phyloP scores from a whole-genome alignment of 1,284 basidiomycete species.

The Gymnopus androsaceus region DNA sequence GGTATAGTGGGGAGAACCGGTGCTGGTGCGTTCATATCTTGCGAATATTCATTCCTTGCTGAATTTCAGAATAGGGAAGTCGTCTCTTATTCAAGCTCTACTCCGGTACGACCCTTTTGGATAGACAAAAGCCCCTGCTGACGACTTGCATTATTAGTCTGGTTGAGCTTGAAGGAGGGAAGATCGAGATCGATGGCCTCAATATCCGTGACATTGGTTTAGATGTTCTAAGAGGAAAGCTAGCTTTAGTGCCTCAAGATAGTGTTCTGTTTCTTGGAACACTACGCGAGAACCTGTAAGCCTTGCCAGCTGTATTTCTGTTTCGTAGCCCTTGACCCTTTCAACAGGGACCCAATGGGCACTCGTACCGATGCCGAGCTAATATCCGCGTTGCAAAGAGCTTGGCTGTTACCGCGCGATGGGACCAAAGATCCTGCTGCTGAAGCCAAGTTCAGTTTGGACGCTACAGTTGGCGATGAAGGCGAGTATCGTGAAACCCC shows the following conservation, averaged over 20 bases:
- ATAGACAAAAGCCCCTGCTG: background rate
- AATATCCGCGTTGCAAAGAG: constrained; percentile 52
- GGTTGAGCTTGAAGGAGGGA: constrained; percentile 63
- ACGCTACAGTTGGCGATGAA: constrained; percentile 65
- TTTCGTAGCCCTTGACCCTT: background rate
- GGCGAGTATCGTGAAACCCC: constrained; percentile 35
- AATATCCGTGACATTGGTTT: constrained; percentile 62
- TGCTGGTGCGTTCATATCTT: constrained; percentile 43
- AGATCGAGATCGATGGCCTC: constrained; percentile 70
- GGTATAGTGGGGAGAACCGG: constrained; percentile 78
- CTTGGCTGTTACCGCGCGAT: constrained; percentile 59
- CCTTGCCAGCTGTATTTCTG: constrained; percentile 10
- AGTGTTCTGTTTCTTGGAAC: constrained; percentile 66
- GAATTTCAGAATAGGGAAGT: constrained; percentile 54
- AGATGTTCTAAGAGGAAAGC: constrained; percentile 53
- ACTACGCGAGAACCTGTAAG: constrained; percentile 67
- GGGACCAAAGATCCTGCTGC: constrained; percentile 48
- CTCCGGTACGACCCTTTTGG: constrained; percentile 51
- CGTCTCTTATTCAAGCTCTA: constrained; percentile 72
- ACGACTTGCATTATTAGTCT: constrained; percentile 43
- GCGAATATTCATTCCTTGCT: constrained; percentile 11
- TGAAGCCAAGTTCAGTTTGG: constrained; percentile 68
- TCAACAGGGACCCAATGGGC: constrained; percentile 57
- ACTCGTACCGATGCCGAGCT: constrained; percentile 51
- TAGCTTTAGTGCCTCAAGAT: constrained; percentile 78